Base-by-base conservation (phyloP, 139 green algal species). In the Chlamydomonas applanata region DNA sequence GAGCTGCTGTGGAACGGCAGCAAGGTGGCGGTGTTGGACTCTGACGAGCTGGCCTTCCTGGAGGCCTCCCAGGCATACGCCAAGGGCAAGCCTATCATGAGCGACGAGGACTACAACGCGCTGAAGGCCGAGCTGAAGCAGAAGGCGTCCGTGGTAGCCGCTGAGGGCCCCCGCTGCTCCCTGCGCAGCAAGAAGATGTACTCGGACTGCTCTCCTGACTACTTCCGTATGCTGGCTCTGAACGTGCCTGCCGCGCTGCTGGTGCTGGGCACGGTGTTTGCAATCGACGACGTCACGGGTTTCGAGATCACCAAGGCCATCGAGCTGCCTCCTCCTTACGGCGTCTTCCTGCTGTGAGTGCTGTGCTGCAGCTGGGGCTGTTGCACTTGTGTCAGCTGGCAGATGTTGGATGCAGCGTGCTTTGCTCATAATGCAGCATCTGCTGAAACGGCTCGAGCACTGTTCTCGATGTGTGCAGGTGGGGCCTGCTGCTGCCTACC, bases 1-100 rank as follows among this genome's bases (percentile, higher is more conserved):
- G 91, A 97, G 76, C 82, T 97, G n/a, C 71, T 93, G 30, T 96
- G 92, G 92, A 83, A 81, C 25, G 93, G 93, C 74, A 93, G 84
- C 84, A 93, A 91, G 61, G 89, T 96, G 24, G 80, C 80, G 13
- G 78, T 89, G 7, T 81, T 91, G 3, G 82, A 85, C 67, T 54
- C 32, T 4, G 86, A 91, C 22, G 93, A 98, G 89, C 85, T 93
- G 84, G 78, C 71, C 9, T 98, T 97, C 82, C 84, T 98, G 70
- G 91, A 97, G 73, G 92, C 92, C 0, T 86, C 83, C 2, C 45
- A 62, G 72, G 89, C 90, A 0, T 94, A 89, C 75, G 57, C 72
- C 30, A 75, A 35, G 27, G 91, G 91, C 72, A 89, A 90, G 68
- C 86, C 89, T 16, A 88, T 97, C 59, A 79, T 98, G 82, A 77